phyloP scores from a whole-genome alignment of 257 asterid species.

The Solanum gracilifrons region DNA sequence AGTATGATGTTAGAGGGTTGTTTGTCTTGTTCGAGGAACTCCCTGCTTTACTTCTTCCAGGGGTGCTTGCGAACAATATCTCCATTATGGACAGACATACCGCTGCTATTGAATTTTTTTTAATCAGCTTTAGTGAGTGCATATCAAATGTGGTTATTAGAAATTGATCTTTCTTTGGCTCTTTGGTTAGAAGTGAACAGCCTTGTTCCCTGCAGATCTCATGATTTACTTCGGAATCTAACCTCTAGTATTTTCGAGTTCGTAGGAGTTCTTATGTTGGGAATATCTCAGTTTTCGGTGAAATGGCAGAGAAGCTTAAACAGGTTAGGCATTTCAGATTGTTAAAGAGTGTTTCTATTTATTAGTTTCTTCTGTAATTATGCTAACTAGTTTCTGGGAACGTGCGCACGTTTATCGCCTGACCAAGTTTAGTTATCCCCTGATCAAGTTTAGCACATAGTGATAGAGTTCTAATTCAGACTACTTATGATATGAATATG shows the following conservation, averaged over 20 bases:
- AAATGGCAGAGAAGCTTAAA: conserved; percentile 67
- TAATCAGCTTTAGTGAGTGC: background rate
- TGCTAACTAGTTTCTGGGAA: background rate
- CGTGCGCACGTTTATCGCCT: no score
- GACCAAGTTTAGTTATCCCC: no score
- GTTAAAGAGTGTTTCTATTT: background rate
- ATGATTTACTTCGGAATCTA: conserved; percentile 4
- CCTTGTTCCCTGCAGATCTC: conserved; percentile 1
- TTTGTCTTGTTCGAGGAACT: background rate
- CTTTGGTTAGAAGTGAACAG: background rate
- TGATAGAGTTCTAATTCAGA: no score
- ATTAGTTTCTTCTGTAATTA: background rate
- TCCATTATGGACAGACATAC: background rate
- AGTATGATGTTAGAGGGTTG: background rate
- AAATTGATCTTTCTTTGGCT: background rate
- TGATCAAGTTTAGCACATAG: no score
- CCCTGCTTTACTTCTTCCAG: background rate
- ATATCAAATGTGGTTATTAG: background rate
- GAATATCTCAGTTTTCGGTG: conserved; percentile 54
- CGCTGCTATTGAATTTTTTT: background rate
- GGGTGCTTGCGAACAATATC: background rate
- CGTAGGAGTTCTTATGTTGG: conserved; percentile 77
- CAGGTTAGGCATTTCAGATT: conserved; percentile 43
- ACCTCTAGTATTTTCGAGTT: conserved; percentile 5
- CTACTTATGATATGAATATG: no score